These are phyloP conservation scores for Lipomyces sp. DNA, from an alignment of 805 yeast species.

Conservation along the genomic window DNA sequence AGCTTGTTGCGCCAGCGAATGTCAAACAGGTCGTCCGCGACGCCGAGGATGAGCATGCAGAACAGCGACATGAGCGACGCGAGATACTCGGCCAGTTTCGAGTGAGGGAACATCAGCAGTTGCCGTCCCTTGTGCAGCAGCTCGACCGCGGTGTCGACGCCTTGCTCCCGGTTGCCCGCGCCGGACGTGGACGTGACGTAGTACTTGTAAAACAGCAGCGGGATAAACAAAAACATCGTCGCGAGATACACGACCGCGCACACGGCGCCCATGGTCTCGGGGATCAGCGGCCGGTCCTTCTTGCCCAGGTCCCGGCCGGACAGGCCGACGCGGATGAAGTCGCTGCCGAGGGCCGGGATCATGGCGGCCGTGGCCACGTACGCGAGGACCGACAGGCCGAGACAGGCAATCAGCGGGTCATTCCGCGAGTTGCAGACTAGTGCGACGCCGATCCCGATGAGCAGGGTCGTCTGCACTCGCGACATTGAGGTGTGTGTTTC, in stretches of 20 bases:
- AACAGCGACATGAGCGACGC: conserved; percentile 81
- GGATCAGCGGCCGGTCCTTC: conserved; percentile 56
- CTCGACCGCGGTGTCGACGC: conserved; percentile 32
- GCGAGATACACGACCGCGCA: conserved; percentile 78
- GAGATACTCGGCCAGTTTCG: conserved; percentile 75
- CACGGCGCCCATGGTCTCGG: conserved; percentile 92
- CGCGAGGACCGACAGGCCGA: conserved; percentile 68
- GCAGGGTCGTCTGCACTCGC: background rate
- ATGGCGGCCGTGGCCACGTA: conserved; percentile 55
- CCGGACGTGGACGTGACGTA: conserved; percentile 58
- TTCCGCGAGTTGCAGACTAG: conserved; percentile 31
- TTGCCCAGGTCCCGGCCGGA: conserved; percentile 82
- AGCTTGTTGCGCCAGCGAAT: conserved; percentile 97
- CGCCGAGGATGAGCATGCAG: conserved; percentile 78
- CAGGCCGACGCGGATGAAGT: conserved; percentile 76
- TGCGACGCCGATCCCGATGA: conserved; percentile 2
- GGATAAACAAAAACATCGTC: conserved; percentile 78
- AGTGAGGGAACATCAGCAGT: conserved; percentile 58
- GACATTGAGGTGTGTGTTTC: no score
- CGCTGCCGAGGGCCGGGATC: conserved; percentile 64
- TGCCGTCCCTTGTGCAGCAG: conserved; percentile 23
- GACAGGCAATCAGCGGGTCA: conserved; percentile 55
- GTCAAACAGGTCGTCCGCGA: conserved; percentile 93
- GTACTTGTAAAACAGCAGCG: conserved; percentile 78
- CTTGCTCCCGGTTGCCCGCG: conserved; percentile 54